Conservation (phyloP, 2,329 filamentous ascomycete species). For the Diplocarpon rosae region DNA sequence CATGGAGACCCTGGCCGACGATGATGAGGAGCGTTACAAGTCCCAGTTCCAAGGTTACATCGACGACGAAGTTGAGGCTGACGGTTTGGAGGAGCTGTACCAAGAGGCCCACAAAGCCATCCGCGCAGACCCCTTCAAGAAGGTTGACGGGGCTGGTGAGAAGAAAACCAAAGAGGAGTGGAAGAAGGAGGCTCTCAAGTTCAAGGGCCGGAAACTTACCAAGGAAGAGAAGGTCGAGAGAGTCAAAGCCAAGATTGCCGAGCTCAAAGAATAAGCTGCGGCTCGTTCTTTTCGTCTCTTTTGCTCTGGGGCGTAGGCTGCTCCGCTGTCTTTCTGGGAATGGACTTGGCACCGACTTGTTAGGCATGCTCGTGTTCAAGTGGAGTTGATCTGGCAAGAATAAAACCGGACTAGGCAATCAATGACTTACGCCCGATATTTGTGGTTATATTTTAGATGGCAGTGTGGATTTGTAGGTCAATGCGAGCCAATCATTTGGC, state of each 20-base stretch:
- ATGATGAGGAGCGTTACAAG: constrained; percentile 99
- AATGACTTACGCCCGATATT: background rate
- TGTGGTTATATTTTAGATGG: no score
- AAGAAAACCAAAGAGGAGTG: constrained; percentile 98
- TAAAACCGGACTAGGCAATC: constrained; percentile 4
- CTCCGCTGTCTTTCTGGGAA: constrained; percentile 10
- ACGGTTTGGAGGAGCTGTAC: constrained; percentile 95
- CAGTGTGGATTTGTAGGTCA: no score
- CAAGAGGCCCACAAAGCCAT: constrained; percentile 89
- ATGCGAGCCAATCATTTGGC: no score
- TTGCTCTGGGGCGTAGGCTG: background rate
- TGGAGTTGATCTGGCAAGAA: constrained; percentile 12
- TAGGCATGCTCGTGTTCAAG: constrained; percentile 9
- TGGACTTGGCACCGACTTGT: constrained; percentile 12
- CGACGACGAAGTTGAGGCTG: constrained; percentile 91
- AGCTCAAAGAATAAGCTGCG: constrained; percentile 44
- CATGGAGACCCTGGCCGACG: constrained; percentile 99
- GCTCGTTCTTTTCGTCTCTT: constrained; percentile 3
- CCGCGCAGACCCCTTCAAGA: constrained; percentile 97
- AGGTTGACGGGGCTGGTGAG: constrained; percentile 59
- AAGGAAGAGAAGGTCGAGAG: constrained; percentile 73
- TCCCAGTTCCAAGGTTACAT: constrained; percentile 97
- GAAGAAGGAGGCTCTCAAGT: constrained; percentile 93
- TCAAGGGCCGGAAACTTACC: constrained; percentile 64
- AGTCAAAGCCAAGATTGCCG: constrained; percentile 84